These are phyloP conservation scores for Daldinia loculata DNA, from an alignment of 495 filamentous ascomycete genomes.

Conservation along the genomic window DNA sequence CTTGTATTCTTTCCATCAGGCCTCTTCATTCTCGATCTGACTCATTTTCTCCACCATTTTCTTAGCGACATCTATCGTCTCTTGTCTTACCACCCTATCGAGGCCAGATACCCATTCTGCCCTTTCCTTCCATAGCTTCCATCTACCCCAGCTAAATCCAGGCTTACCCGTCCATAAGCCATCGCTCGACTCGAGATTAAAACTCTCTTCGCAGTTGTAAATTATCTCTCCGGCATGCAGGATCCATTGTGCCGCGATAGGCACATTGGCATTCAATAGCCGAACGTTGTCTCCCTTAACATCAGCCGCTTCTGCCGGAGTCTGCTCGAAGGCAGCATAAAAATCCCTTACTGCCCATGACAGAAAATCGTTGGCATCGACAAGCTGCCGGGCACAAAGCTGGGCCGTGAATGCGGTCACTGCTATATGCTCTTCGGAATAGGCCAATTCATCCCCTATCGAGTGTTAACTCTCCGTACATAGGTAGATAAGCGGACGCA, in stretches of 20 bases:
- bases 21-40: slow-evolving; percentile 14
- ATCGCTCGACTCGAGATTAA: slow-evolving; percentile 3
- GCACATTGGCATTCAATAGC: slow-evolving; percentile 13
- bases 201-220: slow-evolving; percentile 23
- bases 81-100: slow-evolving; percentile 24
- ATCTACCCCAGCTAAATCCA: slow-evolving; percentile 32
- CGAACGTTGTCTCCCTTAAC: slow-evolving; percentile 11
- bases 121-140: slow-evolving; percentile 44
- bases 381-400: slow-evolving; percentile 20
- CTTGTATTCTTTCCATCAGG: neutral
- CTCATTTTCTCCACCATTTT: slow-evolving; percentile 41
- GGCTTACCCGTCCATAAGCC: slow-evolving; percentile 20
- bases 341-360: slow-evolving; percentile 25
- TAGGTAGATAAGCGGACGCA: neutral
- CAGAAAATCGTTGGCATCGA: slow-evolving; percentile 17
- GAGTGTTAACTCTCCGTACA: neutral
- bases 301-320: neutral
- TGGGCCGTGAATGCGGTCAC: slow-evolving; percentile 32
- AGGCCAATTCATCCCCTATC: neutral
- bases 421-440: slow-evolving; percentile 21
- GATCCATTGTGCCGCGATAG: slow-evolving; percentile 41
- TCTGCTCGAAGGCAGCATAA: slow-evolving; percentile 35
- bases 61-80: slow-evolving; percentile 35
- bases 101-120: slow-evolving; percentile 36
- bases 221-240: slow-evolving; percentile 17